Evolutionary conservation across 2,329 filamentous ascomycete genomes (phyloP).

Genomic region (Verticillium klebahnii): DNA sequence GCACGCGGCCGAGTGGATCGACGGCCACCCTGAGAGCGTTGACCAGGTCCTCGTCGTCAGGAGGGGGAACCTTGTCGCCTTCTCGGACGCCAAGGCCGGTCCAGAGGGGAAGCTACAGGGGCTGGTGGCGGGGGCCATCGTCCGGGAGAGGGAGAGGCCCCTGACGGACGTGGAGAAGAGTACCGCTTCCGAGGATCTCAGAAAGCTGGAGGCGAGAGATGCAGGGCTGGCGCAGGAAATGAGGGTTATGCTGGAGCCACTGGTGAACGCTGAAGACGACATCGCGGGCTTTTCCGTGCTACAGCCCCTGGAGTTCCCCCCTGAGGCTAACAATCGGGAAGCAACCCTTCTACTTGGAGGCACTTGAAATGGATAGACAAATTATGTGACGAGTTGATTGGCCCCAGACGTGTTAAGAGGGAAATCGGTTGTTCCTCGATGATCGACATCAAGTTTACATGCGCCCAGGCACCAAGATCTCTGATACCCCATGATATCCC

Average conservation of each 20-base stretch:
- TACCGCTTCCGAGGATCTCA: slow-evolving; percentile 18
- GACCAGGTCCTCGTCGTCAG: slow-evolving; percentile 34
- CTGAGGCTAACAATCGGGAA: not conserved
- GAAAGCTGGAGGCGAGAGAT: slow-evolving; percentile 16
- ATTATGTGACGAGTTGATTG: too few relatives aligned
- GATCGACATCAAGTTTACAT: too few relatives aligned
- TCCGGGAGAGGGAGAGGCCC: slow-evolving; percentile 20
- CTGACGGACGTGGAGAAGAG: slow-evolving; percentile 20
- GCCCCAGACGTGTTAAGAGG: too few relatives aligned
- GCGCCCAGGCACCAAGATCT: too few relatives aligned
- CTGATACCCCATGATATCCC: too few relatives aligned
- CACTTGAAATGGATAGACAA: not conserved
- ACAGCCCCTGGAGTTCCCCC: slow-evolving; percentile 14
- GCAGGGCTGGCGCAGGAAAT: slow-evolving; percentile 19
- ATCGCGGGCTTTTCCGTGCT: slow-evolving; percentile 9
- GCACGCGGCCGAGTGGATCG: slow-evolving; percentile 30
- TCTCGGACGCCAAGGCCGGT: slow-evolving; percentile 10
- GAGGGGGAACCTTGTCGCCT: slow-evolving; percentile 31
- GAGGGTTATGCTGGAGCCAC: slow-evolving; percentile 17
- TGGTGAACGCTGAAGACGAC: slow-evolving; percentile 9
- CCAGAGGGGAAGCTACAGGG: slow-evolving; percentile 1
- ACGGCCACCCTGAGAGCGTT: slow-evolving; percentile 18
- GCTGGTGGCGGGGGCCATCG: slow-evolving; percentile 17
- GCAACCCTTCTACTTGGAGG: slow-evolving; percentile 7
- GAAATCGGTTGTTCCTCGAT: too few relatives aligned